phyloP scores from a whole-genome alignment of 2,329 filamentous ascomycete species.

The Talaromyces sp. region DNA sequence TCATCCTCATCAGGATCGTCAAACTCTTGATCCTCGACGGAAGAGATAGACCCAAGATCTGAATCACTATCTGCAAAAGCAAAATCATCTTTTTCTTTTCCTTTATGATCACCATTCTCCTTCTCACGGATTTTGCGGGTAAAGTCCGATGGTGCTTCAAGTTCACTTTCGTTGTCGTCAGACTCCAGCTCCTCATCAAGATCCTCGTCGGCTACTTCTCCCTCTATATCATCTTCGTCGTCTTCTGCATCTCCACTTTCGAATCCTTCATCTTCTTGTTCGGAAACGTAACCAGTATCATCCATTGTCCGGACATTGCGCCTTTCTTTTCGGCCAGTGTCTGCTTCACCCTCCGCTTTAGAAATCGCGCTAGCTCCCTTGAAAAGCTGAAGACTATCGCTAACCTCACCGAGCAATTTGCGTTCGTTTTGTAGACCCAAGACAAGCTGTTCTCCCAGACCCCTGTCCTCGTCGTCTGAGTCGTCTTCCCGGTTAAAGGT shows the following conservation, averaged over 20 bases:
- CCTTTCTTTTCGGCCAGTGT: slow-evolving; percentile 54
- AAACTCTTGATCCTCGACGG: slow-evolving; percentile 54
- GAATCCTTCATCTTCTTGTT: slow-evolving; percentile 49
- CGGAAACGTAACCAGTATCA: slow-evolving; percentile 52
- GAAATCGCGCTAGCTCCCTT: slow-evolving; percentile 67
- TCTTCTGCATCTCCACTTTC: slow-evolving; percentile 52
- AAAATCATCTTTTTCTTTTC: slow-evolving; percentile 66
- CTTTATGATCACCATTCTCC: slow-evolving; percentile 54
- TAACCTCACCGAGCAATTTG: slow-evolving; percentile 74
- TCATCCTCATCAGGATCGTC: slow-evolving; percentile 48
- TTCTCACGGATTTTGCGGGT: slow-evolving; percentile 41
- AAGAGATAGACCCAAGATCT: slow-evolving; percentile 83
- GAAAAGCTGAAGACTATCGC: slow-evolving; percentile 82
- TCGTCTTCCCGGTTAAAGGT: slow-evolving; percentile 68
- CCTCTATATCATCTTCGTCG: slow-evolving; percentile 42
- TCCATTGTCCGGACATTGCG: slow-evolving; percentile 52
- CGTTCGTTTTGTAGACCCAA: slow-evolving; percentile 82
- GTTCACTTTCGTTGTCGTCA: slow-evolving; percentile 30
- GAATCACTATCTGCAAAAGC: slow-evolving; percentile 97
- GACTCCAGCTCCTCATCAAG: slow-evolving; percentile 31
- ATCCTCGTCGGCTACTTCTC: slow-evolving; percentile 33
- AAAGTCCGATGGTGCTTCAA: slow-evolving; percentile 43
- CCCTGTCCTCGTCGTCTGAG: slow-evolving; percentile 65
- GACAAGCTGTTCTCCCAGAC: slow-evolving; percentile 94
- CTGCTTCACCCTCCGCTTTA: slow-evolving; percentile 53